Conservation (phyloP, 352 stramenopile genomes). For the Phytopythium vexans region DNA sequence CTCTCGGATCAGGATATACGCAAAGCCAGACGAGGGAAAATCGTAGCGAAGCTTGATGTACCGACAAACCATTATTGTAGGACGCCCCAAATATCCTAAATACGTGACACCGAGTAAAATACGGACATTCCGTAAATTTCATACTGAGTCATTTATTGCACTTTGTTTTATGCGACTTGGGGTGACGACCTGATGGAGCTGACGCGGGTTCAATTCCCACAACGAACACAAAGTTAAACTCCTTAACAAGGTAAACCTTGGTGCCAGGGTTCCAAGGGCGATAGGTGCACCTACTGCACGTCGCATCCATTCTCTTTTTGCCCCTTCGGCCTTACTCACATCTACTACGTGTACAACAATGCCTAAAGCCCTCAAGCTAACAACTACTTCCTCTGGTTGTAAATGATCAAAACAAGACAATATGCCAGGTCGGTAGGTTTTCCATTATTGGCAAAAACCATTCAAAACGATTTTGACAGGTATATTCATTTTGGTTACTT, state of each 20-base stretch:
- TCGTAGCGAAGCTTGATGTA: not conserved
- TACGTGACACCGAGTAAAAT: not conserved
- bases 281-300: slow-evolving; percentile 7
- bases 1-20: no score
- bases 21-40: no score
- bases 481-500: no score
- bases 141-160: not conserved
- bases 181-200: not conserved
- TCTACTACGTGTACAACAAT: not conserved
- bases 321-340: not conserved
- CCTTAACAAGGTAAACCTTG: slow-evolving; percentile 27
- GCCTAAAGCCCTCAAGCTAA: not conserved
- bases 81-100: not conserved
- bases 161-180: not conserved
- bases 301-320: slow-evolving; percentile 2
- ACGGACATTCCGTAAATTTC: not conserved
- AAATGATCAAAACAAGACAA: no score
- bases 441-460: no score
- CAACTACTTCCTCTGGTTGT: not conserved
- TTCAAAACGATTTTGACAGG: no score
- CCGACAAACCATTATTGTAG: not conserved
- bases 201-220: not conserved
- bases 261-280: slow-evolving; percentile 8
- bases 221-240: slow-evolving; percentile 4
- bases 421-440: no score